Percentiles rank a stretch among this genome's conserved stretches.
phyloP scores from a whole-genome alignment of 2,329 filamentous ascomycete species.

The Chrysosporium queenslandicum region DNA sequence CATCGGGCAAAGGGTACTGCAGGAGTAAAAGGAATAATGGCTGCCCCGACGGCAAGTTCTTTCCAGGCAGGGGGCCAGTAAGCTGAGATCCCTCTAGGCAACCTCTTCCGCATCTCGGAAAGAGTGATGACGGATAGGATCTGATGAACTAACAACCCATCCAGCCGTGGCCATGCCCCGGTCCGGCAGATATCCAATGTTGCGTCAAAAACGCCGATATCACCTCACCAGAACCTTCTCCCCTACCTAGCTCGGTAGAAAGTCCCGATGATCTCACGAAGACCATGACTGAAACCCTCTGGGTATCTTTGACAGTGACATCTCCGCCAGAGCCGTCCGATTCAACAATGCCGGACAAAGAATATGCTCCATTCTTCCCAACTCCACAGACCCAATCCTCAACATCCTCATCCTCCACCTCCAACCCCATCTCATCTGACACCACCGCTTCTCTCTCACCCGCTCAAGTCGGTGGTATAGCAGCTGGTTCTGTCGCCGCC shows the following conservation, averaged over 20 bases:
- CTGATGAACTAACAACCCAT: background rate
- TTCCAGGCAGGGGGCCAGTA: constrained; percentile 2
- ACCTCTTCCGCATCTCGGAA: background rate
- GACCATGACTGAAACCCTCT: background rate
- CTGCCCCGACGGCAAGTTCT: constrained; percentile 7
- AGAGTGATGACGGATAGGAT: background rate
- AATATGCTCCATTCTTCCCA: background rate
- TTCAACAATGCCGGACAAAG: background rate
- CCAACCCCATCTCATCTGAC: background rate
- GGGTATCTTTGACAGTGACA: background rate
- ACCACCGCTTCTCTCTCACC: background rate
- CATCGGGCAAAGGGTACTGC: constrained; percentile 7
- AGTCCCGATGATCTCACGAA: background rate
- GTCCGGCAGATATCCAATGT: constrained; percentile 9
- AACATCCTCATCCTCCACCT: background rate
- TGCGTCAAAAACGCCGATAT: constrained; percentile 8
- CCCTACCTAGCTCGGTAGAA: background rate
- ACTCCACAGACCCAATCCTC: background rate
- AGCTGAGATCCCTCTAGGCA: background rate
- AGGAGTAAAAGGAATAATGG: background rate
- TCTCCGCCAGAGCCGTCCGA: background rate
- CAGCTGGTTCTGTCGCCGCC: constrained; percentile 2
- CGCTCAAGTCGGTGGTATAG: constrained; percentile 10
- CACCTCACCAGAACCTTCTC: background rate
- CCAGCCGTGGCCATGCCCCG: constrained; percentile 7